A percentile compares a stretch with the other conserved stretches of the same genome.
phyloP scores from a whole-genome alignment of 75 land plant species.

The Adiantum capillusveneris region DNA sequence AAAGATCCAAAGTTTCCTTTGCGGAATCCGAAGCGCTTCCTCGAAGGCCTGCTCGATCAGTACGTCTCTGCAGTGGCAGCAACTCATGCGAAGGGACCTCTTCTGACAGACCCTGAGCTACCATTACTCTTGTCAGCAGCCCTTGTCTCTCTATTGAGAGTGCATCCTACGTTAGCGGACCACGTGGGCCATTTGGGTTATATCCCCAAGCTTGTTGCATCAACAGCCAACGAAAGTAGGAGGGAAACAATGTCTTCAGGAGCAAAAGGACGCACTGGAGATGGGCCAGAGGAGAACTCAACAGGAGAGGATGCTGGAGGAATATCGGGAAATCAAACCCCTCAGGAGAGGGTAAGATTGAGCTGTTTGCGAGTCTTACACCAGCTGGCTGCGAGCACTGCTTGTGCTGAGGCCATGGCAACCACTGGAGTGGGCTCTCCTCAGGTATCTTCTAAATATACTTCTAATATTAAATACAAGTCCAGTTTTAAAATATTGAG shows the following conservation, averaged over 20 bases:
- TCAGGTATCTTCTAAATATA: slow-evolving; percentile 47
- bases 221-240: slow-evolving; percentile 95
- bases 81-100: slow-evolving; percentile 54
- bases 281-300: slow-evolving; percentile 25
- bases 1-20: slow-evolving; percentile 99
- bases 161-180: slow-evolving; percentile 92
- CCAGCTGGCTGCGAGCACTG: slow-evolving; percentile 95
- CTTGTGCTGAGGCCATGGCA: slow-evolving; percentile 99
- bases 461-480: no score
- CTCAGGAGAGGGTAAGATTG: slow-evolving; percentile 86
- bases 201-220: slow-evolving; percentile 95
- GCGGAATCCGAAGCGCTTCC: slow-evolving; percentile 87
- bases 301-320: slow-evolving; percentile 55
- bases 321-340: slow-evolving; percentile 46
- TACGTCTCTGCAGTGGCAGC: slow-evolving; percentile 93
- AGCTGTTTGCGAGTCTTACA: slow-evolving; percentile 94
- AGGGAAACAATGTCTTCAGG: slow-evolving; percentile 73
- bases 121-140: slow-evolving; percentile 96
- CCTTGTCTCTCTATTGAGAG: slow-evolving; percentile 88
- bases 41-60: slow-evolving; percentile 95
- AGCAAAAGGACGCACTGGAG: slow-evolving; percentile 31
- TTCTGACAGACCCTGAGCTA: slow-evolving; percentile 72
- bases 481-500: no score
- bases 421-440: slow-evolving; percentile 90
- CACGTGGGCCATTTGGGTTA: slow-evolving; percentile 97